Evolutionary conservation across 2,329 filamentous ascomycete genomes (phyloP), one percentile per base, ranked within the genome.

Genomic region (Periconia sp.): DNA sequence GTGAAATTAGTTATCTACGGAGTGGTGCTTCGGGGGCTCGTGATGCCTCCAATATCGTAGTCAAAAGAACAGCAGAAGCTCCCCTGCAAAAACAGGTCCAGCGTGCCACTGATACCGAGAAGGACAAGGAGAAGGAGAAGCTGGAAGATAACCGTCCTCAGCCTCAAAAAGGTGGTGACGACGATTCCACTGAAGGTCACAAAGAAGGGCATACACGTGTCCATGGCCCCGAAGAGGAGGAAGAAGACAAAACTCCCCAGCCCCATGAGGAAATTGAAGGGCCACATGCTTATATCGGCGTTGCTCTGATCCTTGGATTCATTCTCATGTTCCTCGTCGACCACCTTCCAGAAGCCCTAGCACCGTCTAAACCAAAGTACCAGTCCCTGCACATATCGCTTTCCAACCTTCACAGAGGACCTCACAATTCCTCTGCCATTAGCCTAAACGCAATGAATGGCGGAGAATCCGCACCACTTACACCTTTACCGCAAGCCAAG

Each of bases 261-360:
- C 74, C 85, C 18, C 63, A 64, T 37, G 66, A 68, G 20, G 61
- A 73, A 3, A 69, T 78, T 30, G 68, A 77, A 17, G 78, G 81
- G n/a, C 85, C 85, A 2, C 85, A 79, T 83, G 92, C 72, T 80
- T 94, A 90, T 75, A 89, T 99, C 54, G 94, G 94, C 6, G 81
- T 97, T 50, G 91, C 92, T 1, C 79, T 99, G 48, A 85, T 96
- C 51, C 78, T 90, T 15, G 94, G 94, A 13, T 99, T 97, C 74
- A 86, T 96, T 53, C 82, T 97, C 60, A 99, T 99, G 94, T 97
- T 96, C 70, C 83, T 99, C 19, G 89, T 99, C 67, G 93, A 99
- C 74, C 64, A 74, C 52, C 56, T 73, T 18, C 64, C 71, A 49
- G 53, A 72, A 60, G 66, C 71, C 10, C 54, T 74, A 9, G 57